Percentiles rank a stretch among this genome's conserved stretches.
These are phyloP conservation scores for Ceratobasidium sp. DNA, from an alignment of 1,284 basidiomycete genomes.

Conservation along the genomic window DNA sequence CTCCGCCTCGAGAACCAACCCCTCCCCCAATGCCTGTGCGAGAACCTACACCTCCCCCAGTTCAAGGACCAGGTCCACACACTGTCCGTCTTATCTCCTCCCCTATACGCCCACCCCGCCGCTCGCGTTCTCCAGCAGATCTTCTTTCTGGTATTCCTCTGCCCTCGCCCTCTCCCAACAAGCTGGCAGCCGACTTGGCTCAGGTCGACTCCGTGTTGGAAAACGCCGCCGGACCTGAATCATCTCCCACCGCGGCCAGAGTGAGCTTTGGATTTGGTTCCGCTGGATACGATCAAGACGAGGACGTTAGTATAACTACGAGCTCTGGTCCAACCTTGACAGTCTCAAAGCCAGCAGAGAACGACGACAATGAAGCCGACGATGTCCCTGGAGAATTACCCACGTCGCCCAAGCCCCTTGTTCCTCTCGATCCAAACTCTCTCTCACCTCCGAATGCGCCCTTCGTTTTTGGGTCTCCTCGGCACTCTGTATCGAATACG, in stretches of 20 bases:
- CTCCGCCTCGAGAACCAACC: constrained; percentile 53
- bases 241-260: neutral
- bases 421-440: constrained; percentile 44
- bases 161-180: constrained; percentile 16
- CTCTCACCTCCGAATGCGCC: constrained; percentile 58
- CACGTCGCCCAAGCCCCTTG: constrained; percentile 27
- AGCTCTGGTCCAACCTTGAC: neutral
- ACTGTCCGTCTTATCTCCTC: constrained; percentile 33
- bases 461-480: constrained; percentile 81
- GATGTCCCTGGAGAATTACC: neutral
- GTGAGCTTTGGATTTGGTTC: constrained; percentile 40
- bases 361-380: neutral
- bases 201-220: constrained; percentile 56
- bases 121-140: constrained; percentile 30
- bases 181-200: constrained; percentile 24
- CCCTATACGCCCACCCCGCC: constrained; percentile 23
- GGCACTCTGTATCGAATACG: constrained; percentile 69
- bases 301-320: constrained; percentile 19
- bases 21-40: constrained; percentile 7
- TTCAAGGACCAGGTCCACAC: constrained; percentile 28
- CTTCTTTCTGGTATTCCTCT: constrained; percentile 29
- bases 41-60: constrained; percentile 14
- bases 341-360: neutral
- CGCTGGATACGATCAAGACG: constrained; percentile 36
- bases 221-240: constrained; percentile 51